Evolutionary conservation across 768 basidiomycete species (phyloP).

Genomic region (Hygrocybe punicea): DNA sequence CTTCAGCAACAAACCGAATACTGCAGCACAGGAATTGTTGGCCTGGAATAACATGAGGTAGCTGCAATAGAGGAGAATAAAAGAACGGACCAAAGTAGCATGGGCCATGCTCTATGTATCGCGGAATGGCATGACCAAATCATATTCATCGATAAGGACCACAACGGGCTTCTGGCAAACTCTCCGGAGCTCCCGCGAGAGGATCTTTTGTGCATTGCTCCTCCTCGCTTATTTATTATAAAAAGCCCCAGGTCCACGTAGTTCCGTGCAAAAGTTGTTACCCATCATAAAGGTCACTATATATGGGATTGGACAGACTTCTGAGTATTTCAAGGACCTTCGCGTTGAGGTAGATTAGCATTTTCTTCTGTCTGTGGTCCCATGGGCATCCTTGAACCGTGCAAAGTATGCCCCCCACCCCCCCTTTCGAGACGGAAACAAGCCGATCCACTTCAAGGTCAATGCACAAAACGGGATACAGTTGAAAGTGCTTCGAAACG

Average conservation of each 20-base stretch:
- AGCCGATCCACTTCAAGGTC: slow-evolving; percentile 10
- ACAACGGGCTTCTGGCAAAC: slow-evolving; percentile 8
- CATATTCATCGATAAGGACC: slow-evolving; percentile 6
- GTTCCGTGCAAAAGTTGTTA: too few species aligned
- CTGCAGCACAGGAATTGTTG: too few species aligned
- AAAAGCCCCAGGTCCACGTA: too few species aligned
- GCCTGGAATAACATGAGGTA: too few species aligned
- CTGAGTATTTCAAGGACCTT: too few species aligned
- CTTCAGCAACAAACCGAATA: too few species aligned
- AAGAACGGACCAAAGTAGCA: slow-evolving; percentile 8
- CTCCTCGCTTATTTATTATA: too few species aligned
- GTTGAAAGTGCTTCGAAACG: slow-evolving; percentile 11
- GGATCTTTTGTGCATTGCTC: too few species aligned
- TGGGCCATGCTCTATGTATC: slow-evolving; percentile 11
- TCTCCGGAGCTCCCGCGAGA: too few species aligned
- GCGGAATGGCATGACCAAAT: not conserved
- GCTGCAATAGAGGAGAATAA: too few species aligned
- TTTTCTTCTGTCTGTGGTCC: slow-evolving; percentile 5
- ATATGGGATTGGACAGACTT: too few species aligned
- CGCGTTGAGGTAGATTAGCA: slow-evolving; percentile 7
- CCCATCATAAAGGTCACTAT: too few species aligned
- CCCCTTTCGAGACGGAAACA: slow-evolving; percentile 10
- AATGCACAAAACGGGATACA: slow-evolving; percentile 10
- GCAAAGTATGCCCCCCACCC: slow-evolving; percentile 4
- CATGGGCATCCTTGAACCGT: slow-evolving; percentile 9